Evolutionary conservation across 345 rosid genomes (phyloP), one percentile per base, ranked within the genome.

Genomic region (Heritiera littoralis): DNA sequence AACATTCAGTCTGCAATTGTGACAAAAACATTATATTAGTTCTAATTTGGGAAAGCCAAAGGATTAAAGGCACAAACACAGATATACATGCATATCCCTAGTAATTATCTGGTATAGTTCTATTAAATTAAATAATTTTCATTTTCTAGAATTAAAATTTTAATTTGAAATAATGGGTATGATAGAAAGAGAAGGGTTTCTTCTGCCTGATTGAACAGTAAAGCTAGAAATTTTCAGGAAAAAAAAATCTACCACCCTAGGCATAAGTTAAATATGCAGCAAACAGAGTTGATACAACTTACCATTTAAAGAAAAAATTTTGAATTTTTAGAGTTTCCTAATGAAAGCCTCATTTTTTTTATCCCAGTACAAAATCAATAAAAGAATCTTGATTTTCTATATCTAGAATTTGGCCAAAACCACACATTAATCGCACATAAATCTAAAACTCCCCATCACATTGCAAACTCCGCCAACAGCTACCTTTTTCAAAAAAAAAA

Each of bases 1-100:
- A 80, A 66, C 63, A 72, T 73, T 87, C 92, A 70, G 81, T 86
- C 95, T 90, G 90, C 84, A 83, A 61, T 51, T 58, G 20, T 49
- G 15, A 35, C 35, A 28, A 60, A 14, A 45, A 63, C 56, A 23
- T 28, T 17, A 32, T 13, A 9, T 60, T 14, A 59, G 56, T 46
- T 48, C 56, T 17, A 60, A 12, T 38, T 20, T 55, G 23, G 12
- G 23, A 49, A 32, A 11, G 8, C 28, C 3, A n/a, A 45, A 43
- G 13, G 15, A n/a, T 6, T 15, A 7, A 35, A 23, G 28, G 28
- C 28, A 23, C 28, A 64, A 13, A 64, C 67, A 64, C 17, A 13
- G 0, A 12, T 8, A 35, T 12, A 14, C 67, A 30, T 30, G 41
- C 66, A 30, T 63, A 5, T 1, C 10, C 43, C 40, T 2, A n/a